Conservation (phyloP, 495 filamentous ascomycete species). For the Hypoxylon subgilvum region DNA sequence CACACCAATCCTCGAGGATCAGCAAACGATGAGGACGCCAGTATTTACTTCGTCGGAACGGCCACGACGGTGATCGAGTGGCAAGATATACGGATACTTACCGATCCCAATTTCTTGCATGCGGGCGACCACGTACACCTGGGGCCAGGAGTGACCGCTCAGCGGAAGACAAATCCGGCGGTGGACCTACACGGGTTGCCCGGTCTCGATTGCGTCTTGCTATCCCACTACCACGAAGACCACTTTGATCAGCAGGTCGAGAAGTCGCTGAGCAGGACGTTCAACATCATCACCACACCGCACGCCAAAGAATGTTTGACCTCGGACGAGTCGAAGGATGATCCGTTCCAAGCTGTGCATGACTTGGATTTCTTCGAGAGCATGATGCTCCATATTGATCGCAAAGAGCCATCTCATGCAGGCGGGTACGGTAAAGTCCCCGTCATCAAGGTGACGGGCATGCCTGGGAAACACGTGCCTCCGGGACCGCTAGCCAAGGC, state of each 20-base stretch:
- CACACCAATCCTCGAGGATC: constrained; percentile 23
- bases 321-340: constrained; percentile 38
- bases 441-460: constrained; percentile 65
- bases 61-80: constrained; percentile 72
- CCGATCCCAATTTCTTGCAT: constrained; percentile 75
- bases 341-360: constrained; percentile 61
- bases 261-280: constrained; percentile 57
- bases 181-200: constrained; percentile 68
- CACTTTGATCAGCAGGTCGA: constrained; percentile 71
- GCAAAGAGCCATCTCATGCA: constrained; percentile 7
- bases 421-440: constrained; percentile 34
- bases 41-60: constrained; percentile 66
- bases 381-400: constrained; percentile 56
- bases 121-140: constrained; percentile 72
- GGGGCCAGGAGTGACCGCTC: constrained; percentile 64
- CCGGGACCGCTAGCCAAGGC: constrained; percentile 52
- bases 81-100: constrained; percentile 67
- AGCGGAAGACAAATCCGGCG: constrained; percentile 63
- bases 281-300: constrained; percentile 70
- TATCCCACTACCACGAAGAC: constrained; percentile 72
- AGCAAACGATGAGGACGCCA: constrained; percentile 33
- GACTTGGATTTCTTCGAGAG: constrained; percentile 63
- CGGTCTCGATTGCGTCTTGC: constrained; percentile 63
- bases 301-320: constrained; percentile 64
- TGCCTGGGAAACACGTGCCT: constrained; percentile 75